phyloP scores from a whole-genome alignment of 805 yeast species.

The Torulaspora franciscae region DNA sequence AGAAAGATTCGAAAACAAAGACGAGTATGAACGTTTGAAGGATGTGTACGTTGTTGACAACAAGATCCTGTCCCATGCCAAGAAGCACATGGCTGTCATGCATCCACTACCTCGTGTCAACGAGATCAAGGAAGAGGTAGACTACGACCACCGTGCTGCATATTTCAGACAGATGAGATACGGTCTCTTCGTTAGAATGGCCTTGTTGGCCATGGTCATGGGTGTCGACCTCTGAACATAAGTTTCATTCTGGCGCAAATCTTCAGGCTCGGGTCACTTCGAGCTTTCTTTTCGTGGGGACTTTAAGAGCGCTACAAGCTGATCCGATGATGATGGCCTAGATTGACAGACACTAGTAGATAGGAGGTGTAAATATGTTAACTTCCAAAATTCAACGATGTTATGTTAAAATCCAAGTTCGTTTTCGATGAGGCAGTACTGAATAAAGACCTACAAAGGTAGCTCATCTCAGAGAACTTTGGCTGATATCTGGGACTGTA shows the following conservation, averaged over 20 bases:
- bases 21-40: conserved; percentile 80
- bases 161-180: conserved; percentile 99
- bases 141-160: conserved; percentile 98
- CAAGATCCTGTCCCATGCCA: conserved; percentile 83
- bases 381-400: background rate
- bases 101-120: conserved; percentile 97
- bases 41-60: conserved; percentile 91
- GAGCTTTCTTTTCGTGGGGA: conserved; percentile 18
- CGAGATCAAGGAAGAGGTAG: conserved; percentile 97
- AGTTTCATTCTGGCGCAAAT: background rate
- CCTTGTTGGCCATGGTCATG: conserved; percentile 93
- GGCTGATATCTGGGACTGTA: background rate
- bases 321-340: background rate
- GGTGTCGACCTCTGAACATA: conserved; percentile 70
- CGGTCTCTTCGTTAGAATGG: conserved; percentile 98
- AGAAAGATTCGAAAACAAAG: conserved; percentile 79
- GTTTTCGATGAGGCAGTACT: background rate
- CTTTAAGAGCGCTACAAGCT: conserved; percentile 7
- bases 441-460: background rate
- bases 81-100: conserved; percentile 97
- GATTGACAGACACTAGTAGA: background rate
- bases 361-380: background rate
- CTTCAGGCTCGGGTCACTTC: background rate
- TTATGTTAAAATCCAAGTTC: background rate
- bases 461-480: background rate